phyloP scores from a whole-genome alignment of 345 rosid genomes.

The Carallia pectinifolia region DNA sequence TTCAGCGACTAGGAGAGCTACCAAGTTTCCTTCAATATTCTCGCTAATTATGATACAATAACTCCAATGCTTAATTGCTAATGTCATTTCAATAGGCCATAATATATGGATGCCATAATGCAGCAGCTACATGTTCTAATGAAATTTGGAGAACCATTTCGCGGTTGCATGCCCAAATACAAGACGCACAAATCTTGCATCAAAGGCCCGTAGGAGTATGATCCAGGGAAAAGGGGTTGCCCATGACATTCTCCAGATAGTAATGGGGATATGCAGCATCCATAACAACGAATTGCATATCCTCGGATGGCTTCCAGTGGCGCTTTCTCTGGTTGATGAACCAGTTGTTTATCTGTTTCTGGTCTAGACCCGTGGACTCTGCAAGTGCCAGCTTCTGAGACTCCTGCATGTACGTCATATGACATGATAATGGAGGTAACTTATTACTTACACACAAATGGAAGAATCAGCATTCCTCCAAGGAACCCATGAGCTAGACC shows the following conservation, averaged over 20 bases:
- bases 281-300: conserved; percentile 94
- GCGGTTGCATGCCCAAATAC: too few species aligned
- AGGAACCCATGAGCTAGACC: neutral
- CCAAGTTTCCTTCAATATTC: too few species aligned
- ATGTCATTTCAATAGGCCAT: too few species aligned
- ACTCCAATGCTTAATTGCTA: too few species aligned
- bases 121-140: too few species aligned
- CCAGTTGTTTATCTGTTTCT: conserved; percentile 99
- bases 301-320: conserved; percentile 98
- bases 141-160: too few species aligned
- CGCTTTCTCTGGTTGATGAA: conserved; percentile 97
- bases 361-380: conserved; percentile 86
- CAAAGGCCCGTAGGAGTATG: conserved; percentile 51
- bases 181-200: conserved; percentile 24
- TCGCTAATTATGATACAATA: too few species aligned
- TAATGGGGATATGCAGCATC: conserved; percentile 80
- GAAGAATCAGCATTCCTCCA: neutral
- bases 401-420: conserved; percentile 46
- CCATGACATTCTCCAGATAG: conserved; percentile 71
- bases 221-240: conserved; percentile 82
- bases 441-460: neutral
- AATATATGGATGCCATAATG: too few species aligned
- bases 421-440: neutral
- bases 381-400: conserved; percentile 85
- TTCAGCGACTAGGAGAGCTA: too few species aligned